A percentile compares a stretch with the other conserved stretches of the same genome.
These are phyloP conservation scores for Amanita rimosa DNA, from an alignment of 768 basidiomycete genomes.

Conservation along the genomic window DNA sequence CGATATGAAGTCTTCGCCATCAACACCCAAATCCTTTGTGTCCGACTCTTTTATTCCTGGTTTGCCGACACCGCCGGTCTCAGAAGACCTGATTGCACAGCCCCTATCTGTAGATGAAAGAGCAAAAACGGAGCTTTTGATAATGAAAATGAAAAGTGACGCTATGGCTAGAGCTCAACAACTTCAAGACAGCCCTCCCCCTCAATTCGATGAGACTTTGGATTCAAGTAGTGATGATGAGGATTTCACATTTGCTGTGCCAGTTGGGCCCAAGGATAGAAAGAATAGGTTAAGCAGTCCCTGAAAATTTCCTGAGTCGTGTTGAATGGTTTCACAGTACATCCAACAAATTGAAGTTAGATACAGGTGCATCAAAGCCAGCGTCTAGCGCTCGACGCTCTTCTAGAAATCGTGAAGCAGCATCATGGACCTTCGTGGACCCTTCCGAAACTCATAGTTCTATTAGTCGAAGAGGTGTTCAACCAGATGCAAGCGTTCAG, in stretches of 20 bases:
- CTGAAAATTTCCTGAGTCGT: neutral
- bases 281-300: neutral
- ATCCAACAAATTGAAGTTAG: neutral
- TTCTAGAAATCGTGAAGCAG: neutral
- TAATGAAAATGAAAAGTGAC: conserved; percentile 55
- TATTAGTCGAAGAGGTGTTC: neutral
- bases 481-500: neutral
- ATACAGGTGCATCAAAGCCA: neutral
- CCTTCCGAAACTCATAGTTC: neutral
- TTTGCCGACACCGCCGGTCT: conserved; percentile 10
- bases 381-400: neutral
- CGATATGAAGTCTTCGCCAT: neutral
- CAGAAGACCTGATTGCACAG: conserved; percentile 10
- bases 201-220: conserved; percentile 31
- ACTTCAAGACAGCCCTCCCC: conserved; percentile 30
- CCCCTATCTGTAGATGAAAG: conserved; percentile 22
- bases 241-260: neutral
- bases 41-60: neutral
- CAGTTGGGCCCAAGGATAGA: conserved; percentile 3
- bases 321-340: neutral
- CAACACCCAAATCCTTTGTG: neutral
- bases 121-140: conserved; percentile 43
- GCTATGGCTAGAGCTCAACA: conserved; percentile 34
- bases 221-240: conserved; percentile 45
- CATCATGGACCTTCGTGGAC: too few species aligned